Conservation (phyloP, 2,329 filamentous ascomycete genomes). For the Rachicladosporium sp. region DNA sequence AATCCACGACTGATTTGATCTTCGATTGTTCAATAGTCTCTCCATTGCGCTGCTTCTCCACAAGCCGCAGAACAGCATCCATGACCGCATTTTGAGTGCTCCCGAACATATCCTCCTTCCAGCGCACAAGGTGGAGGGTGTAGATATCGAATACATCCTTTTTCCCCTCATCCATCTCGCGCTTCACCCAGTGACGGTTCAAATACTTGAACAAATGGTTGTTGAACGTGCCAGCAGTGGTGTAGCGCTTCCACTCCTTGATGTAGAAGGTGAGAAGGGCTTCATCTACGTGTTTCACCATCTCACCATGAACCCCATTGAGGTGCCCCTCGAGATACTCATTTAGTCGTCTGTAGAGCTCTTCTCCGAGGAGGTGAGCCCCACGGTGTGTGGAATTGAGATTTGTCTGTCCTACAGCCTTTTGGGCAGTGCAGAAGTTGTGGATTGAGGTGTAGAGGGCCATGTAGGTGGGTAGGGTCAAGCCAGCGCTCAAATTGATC, state of each 20-base stretch:
- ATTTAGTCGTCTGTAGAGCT: slow-evolving; percentile 85
- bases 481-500: slow-evolving; percentile 78
- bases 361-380: slow-evolving; percentile 88
- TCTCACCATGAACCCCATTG: slow-evolving; percentile 54
- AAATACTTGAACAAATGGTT: slow-evolving; percentile 94
- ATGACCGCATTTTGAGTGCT: slow-evolving; percentile 80
- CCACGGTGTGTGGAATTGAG: slow-evolving; percentile 54
- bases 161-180: slow-evolving; percentile 97
- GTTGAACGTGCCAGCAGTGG: slow-evolving; percentile 89
- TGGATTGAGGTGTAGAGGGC: slow-evolving; percentile 94
- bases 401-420: slow-evolving; percentile 53
- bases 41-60: slow-evolving; percentile 93
- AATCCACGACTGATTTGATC: slow-evolving; percentile 94
- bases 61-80: slow-evolving; percentile 84
- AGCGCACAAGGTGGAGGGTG: slow-evolving; percentile 88
- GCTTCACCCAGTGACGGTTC: slow-evolving; percentile 97
- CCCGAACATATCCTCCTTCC: slow-evolving; percentile 83
- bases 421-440: slow-evolving; percentile 98
- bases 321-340: slow-evolving; percentile 74
- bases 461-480: slow-evolving; percentile 97
- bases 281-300: slow-evolving; percentile 74
- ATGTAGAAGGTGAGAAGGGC: slow-evolving; percentile 88
- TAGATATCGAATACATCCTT: slow-evolving; percentile 98
- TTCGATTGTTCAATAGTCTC: slow-evolving; percentile 96
- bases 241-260: slow-evolving; percentile 91